phyloP scores from a whole-genome alignment of 2,329 filamentous ascomycete genomes.

The Penicillium paneum region DNA sequence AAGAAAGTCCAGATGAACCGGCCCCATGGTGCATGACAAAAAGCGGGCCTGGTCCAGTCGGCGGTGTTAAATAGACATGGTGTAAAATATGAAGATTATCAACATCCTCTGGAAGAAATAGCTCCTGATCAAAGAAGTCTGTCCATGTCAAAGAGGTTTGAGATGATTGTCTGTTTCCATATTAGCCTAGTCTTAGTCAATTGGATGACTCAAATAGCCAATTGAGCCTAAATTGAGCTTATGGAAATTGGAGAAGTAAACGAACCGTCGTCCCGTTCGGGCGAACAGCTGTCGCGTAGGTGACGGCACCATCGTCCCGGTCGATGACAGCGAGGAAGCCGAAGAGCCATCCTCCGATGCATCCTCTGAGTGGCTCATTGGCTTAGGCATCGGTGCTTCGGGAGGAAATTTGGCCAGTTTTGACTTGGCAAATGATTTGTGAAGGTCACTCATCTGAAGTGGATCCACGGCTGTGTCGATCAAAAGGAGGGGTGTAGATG shows the following conservation, averaged over 20 bases:
- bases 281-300: constrained; percentile 70
- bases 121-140: constrained; percentile 83
- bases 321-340: constrained; percentile 83
- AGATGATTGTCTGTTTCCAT: constrained; percentile 34
- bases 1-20: constrained; percentile 88
- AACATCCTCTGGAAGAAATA: constrained; percentile 58
- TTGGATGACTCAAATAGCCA: too few relatives aligned
- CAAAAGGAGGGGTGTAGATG: neutral
- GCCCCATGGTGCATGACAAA: constrained; percentile 95
- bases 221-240: neutral
- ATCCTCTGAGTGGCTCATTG: constrained; percentile 30
- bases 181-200: neutral
- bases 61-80: constrained; percentile 86
- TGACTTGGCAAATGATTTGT: constrained; percentile 73
- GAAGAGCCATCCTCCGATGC: constrained; percentile 62
- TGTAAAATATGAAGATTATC: constrained; percentile 55
- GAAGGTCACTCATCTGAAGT: constrained; percentile 70
- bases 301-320: constrained; percentile 84
- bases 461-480: constrained; percentile 5
- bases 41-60: constrained; percentile 67
- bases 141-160: constrained; percentile 76
- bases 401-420: constrained; percentile 64
- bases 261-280: constrained; percentile 61
- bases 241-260: constrained; percentile 12
- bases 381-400: constrained; percentile 51